Evolutionary conservation across 257 asterid species (phyloP).

Genomic region (Rhazya stricta): DNA sequence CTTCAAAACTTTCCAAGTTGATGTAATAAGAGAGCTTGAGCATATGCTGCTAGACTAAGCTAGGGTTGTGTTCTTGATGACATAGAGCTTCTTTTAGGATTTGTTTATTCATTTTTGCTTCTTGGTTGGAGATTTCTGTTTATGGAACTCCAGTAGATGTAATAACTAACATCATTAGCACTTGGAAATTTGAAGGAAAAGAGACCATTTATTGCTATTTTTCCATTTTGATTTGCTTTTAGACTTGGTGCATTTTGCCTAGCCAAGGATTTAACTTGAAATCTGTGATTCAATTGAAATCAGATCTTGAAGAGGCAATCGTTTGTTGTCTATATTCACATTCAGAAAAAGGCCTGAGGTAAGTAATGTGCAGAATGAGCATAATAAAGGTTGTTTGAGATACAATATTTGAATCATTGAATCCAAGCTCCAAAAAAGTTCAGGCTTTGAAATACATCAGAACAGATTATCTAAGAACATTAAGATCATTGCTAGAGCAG

Average conservation of each 20-base stretch:
- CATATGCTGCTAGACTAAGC: background rate
- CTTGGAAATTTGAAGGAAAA: background rate
- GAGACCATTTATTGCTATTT: background rate
- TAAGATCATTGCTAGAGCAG: background rate
- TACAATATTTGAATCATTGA: no score
- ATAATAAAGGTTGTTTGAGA: no score
- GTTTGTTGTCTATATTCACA: no score
- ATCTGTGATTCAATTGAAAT: no score
- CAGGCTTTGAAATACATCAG: background rate
- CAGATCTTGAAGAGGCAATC: no score
- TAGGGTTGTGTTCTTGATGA: background rate
- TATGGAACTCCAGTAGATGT: background rate
- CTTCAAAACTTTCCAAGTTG: background rate
- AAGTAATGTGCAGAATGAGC: no score
- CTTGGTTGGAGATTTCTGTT: background rate
- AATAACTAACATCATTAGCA: background rate
- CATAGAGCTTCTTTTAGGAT: background rate
- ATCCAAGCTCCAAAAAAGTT: background rate
- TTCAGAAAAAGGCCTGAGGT: no score
- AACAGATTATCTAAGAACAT: background rate
- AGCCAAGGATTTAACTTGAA: no score
- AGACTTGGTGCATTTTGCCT: no score
- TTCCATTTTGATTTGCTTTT: no score
- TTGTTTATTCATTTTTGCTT: background rate
- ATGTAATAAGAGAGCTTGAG: slow-evolving; percentile 1